A percentile compares a stretch with the other conserved stretches of the same genome.
Evolutionary conservation across 2,329 filamentous ascomycete genomes (phyloP).

Genomic region (Aspergillus phoenicis): DNA sequence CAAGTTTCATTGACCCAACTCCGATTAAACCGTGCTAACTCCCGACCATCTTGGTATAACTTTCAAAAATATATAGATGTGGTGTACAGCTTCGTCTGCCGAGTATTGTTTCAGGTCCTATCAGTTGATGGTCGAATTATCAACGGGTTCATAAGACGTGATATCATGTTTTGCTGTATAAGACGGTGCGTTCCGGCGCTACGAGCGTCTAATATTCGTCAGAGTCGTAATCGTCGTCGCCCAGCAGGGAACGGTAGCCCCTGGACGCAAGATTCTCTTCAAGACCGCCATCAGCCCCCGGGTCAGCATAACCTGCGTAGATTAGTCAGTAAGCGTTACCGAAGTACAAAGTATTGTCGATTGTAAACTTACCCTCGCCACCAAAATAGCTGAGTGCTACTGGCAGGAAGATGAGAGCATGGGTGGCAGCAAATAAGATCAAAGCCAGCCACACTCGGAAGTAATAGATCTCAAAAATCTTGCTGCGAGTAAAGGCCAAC

Average conservation of each 20-base stretch:
- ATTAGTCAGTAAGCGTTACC: too few species aligned
- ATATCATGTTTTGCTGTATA: background rate
- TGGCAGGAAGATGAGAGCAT: slow-evolving; percentile 88
- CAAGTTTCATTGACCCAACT: background rate
- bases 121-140: background rate
- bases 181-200: slow-evolving; percentile 3
- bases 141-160: background rate
- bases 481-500: slow-evolving; percentile 89
- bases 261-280: slow-evolving; percentile 84
- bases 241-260: slow-evolving; percentile 74
- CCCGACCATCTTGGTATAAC: slow-evolving; percentile 4
- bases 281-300: slow-evolving; percentile 81
- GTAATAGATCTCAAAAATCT: slow-evolving; percentile 99
- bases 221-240: slow-evolving; percentile 74
- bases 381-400: slow-evolving; percentile 85
- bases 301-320: slow-evolving; percentile 72
- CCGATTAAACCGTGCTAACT: background rate
- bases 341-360: too few species aligned
- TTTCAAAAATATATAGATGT: background rate
- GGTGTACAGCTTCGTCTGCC: background rate
- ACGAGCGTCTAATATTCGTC: slow-evolving; percentile 57
- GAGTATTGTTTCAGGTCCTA: background rate
- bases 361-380: slow-evolving; percentile 64
- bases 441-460: slow-evolving; percentile 95
- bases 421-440: slow-evolving; percentile 82